Percentiles rank a stretch among this genome's conserved stretches.
phyloP scores from a whole-genome alignment of 2,329 filamentous ascomycete genomes.

The Ceratocystis huliohia region DNA sequence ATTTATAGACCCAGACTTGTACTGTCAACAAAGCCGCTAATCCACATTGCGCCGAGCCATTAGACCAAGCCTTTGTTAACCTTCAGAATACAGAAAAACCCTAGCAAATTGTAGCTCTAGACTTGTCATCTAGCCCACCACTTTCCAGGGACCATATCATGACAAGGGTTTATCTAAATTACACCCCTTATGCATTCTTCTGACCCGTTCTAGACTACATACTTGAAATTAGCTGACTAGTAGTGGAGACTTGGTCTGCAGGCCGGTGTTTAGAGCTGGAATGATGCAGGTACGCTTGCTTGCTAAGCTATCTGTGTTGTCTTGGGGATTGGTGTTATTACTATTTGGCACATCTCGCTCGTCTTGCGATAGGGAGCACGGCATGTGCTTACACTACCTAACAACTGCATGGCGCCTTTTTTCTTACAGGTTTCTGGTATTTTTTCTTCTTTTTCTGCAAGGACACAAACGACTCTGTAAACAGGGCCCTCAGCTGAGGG shows the following conservation, averaged over 20 bases:
- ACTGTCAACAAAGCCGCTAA: too few species aligned
- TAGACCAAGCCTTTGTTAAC: background rate
- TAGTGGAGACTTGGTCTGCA: background rate
- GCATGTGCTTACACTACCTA: too few species aligned
- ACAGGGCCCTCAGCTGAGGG: background rate
- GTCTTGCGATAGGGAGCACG: too few species aligned
- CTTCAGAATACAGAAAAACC: background rate
- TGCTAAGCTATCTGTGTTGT: too few species aligned
- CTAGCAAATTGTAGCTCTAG: background rate
- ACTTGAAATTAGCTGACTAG: background rate
- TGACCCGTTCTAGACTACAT: background rate
- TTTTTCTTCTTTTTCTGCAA: background rate
- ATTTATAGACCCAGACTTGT: too few species aligned
- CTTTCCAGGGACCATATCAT: background rate
- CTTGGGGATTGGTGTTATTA: too few species aligned
- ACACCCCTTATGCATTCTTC: background rate
- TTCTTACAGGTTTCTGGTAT: too few species aligned
- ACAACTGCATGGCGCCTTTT: too few species aligned
- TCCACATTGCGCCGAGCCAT: too few species aligned
- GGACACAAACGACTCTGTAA: background rate
- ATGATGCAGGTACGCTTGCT: too few species aligned
- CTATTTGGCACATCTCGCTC: too few species aligned
- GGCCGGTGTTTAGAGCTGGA: background rate
- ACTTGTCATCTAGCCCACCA: background rate
- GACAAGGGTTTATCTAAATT: background rate